Evolutionary conservation across 2,329 filamentous ascomycete species (phyloP).

Genomic region (Colletotrichum cuscutae): DNA sequence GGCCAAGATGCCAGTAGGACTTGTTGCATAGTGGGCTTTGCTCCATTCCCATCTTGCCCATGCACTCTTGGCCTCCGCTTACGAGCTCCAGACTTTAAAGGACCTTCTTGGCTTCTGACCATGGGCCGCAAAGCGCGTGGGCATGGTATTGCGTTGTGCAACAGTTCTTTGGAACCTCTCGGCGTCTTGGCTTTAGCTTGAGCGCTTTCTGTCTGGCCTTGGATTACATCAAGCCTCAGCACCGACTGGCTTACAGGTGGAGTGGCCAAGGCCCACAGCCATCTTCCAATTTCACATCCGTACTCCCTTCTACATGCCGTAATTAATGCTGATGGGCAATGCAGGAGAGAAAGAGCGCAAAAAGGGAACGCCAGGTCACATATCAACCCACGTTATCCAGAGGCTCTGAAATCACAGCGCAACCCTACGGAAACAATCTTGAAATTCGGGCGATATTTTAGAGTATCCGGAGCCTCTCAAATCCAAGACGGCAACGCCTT

Average conservation of each 20-base stretch:
- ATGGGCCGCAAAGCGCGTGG: not conserved
- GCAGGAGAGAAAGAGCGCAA: not conserved
- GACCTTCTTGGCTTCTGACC: conserved; percentile 1
- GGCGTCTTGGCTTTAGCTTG: conserved; percentile 29
- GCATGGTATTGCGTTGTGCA: conserved; percentile 13
- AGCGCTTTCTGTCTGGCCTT: conserved; percentile 17
- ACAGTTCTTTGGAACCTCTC: conserved; percentile 21
- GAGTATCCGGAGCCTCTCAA: not conserved
- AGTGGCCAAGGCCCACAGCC: conserved; percentile 22
- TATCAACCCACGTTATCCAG: not conserved
- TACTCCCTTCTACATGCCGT: conserved; percentile 4
- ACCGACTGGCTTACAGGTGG: conserved; percentile 10
- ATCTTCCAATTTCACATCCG: conserved; percentile 11
- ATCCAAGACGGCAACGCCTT: conserved; percentile 21
- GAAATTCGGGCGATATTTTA: not conserved
- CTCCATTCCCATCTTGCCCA: conserved; percentile 26
- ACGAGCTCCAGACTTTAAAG: conserved; percentile 27
- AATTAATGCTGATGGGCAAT: conserved; percentile 1
- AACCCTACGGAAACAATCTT: not conserved
- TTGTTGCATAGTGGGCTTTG: conserved; percentile 23
- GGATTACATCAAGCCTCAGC: conserved; percentile 33
- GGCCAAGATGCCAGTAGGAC: conserved; percentile 27
- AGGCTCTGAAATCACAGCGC: conserved; percentile 18
- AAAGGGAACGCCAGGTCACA: not conserved
- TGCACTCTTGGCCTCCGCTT: conserved; percentile 24